Conservation (phyloP, 495 filamentous ascomycete species). For the Eremomyces bilateralis region DNA sequence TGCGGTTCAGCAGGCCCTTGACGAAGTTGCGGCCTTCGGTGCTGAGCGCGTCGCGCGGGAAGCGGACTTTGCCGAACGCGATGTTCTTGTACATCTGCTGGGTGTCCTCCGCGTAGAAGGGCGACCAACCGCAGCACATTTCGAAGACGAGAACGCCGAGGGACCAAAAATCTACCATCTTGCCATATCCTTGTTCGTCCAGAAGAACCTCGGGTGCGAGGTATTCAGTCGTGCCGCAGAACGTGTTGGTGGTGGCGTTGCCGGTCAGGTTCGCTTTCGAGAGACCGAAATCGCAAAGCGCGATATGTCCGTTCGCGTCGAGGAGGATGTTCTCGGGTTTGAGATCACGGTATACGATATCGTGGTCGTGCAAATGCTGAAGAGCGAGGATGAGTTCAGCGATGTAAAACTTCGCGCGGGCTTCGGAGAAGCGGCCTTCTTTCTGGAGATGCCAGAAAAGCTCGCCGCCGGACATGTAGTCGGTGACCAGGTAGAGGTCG, state of each 20-base stretch:
- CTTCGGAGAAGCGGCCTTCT: constrained; percentile 88
- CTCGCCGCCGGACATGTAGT: constrained; percentile 98
- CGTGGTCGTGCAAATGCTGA: constrained; percentile 84
- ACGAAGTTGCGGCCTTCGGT: constrained; percentile 93
- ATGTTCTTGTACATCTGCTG: constrained; percentile 99
- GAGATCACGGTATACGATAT: constrained; percentile 90
- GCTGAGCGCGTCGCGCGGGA: constrained; percentile 82
- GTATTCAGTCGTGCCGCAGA: constrained; percentile 96
- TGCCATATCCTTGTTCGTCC: constrained; percentile 95
- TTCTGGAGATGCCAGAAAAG: constrained; percentile 98
- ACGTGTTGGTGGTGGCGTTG: constrained; percentile 95
- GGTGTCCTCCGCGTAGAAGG: constrained; percentile 96
- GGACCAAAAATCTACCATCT: constrained; percentile 99
- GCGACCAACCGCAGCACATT: constrained; percentile 99
- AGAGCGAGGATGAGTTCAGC: constrained; percentile 91
- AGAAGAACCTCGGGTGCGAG: constrained; percentile 86
- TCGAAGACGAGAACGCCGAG: constrained; percentile 94
- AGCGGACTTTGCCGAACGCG: constrained; percentile 92
- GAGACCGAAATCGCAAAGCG: constrained; percentile 72
- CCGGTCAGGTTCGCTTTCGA: constrained; percentile 94
- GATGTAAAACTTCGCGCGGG: constrained; percentile 95
- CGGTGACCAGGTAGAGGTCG: constrained; percentile 94
- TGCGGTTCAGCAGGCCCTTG: constrained; percentile 89
- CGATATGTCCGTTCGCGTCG: constrained; percentile 70
- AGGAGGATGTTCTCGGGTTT: constrained; percentile 75